These are phyloP conservation scores for Cutaneotrichosporon cavernicola DNA, from an alignment of 1,284 basidiomycete species.

Conservation along the genomic window DNA sequence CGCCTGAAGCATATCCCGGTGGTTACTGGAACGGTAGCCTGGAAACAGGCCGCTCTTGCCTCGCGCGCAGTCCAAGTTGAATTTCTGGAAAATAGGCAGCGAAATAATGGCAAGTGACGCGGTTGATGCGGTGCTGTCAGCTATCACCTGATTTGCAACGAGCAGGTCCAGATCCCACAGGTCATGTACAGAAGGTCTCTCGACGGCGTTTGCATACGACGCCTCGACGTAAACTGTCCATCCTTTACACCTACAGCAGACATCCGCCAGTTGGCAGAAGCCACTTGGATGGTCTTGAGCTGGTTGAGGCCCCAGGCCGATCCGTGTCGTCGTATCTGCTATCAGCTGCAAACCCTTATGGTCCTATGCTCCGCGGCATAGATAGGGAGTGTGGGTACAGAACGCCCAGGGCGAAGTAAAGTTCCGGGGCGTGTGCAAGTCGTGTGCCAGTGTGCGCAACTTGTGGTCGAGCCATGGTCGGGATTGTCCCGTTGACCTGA, in stretches of 20 bases:
- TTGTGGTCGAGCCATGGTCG: neutral
- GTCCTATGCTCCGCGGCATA: neutral
- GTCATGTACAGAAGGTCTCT: neutral
- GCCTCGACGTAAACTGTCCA: neutral
- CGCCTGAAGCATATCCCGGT: no score
- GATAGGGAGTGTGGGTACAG: constrained; percentile 20
- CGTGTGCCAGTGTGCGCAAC: constrained; percentile 13
- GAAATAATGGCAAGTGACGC: no score
- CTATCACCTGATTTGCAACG: neutral
- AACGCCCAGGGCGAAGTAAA: constrained; percentile 54
- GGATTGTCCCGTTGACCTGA: neutral
- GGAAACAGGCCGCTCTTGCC: no score
- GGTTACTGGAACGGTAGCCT: no score
- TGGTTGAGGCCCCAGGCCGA: constrained; percentile 45
- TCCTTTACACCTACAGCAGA: constrained; percentile 31
- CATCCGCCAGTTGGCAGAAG: constrained; percentile 44
- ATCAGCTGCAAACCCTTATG: neutral
- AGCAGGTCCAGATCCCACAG: neutral
- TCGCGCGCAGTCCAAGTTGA: no score
- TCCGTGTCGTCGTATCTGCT: constrained; percentile 52
- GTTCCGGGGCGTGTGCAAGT: constrained; percentile 32
- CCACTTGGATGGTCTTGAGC: constrained; percentile 53
- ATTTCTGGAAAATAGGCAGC: no score
- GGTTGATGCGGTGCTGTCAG: neutral
- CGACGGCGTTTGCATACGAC: neutral